Conservation (phyloP, 495 filamentous ascomycete species). For the Hamigera avellanea region DNA sequence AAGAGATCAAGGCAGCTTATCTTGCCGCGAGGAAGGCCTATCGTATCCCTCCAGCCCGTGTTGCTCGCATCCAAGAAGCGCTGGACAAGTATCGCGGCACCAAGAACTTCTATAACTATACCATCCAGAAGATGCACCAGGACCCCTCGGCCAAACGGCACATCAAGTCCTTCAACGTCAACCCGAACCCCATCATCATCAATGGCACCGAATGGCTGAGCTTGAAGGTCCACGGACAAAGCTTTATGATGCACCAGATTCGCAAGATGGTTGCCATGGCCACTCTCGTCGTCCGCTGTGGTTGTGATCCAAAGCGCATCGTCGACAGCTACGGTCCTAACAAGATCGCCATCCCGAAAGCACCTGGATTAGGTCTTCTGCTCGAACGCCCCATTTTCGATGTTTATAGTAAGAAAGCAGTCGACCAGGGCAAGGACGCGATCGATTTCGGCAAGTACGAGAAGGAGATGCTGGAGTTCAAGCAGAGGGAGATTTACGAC, state of each 20-base stretch:
- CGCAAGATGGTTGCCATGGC: conserved; percentile 97
- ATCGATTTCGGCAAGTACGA: conserved; percentile 72
- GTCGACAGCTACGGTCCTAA: conserved; percentile 51
- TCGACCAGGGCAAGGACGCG: conserved; percentile 43
- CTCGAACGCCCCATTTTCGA: conserved; percentile 87
- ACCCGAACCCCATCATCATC: conserved; percentile 63
- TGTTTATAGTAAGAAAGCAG: conserved; percentile 57
- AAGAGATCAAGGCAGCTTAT: conserved; percentile 67
- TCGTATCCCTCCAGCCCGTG: conserved; percentile 59
- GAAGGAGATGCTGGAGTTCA: conserved; percentile 74
- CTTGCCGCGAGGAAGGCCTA: conserved; percentile 67
- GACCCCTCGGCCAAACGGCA: conserved; percentile 77
- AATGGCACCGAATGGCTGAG: conserved; percentile 90
- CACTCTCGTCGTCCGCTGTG: conserved; percentile 70
- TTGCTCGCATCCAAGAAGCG: conserved; percentile 58
- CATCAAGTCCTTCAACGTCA: conserved; percentile 79
- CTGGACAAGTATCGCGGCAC: conserved; percentile 69
- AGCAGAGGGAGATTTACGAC: conserved; percentile 85
- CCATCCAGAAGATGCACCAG: conserved; percentile 65
- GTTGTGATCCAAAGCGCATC: conserved; percentile 54
- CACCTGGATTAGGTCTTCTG: conserved; percentile 75
- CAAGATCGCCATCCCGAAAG: conserved; percentile 84
- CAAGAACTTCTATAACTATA: conserved; percentile 91
- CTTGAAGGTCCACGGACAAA: conserved; percentile 90
- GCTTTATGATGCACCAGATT: conserved; percentile 99